Evolutionary conservation across 2,329 filamentous ascomycete genomes (phyloP), one percentile per base, ranked within the genome.

Genomic region (Cercospora sp.): DNA sequence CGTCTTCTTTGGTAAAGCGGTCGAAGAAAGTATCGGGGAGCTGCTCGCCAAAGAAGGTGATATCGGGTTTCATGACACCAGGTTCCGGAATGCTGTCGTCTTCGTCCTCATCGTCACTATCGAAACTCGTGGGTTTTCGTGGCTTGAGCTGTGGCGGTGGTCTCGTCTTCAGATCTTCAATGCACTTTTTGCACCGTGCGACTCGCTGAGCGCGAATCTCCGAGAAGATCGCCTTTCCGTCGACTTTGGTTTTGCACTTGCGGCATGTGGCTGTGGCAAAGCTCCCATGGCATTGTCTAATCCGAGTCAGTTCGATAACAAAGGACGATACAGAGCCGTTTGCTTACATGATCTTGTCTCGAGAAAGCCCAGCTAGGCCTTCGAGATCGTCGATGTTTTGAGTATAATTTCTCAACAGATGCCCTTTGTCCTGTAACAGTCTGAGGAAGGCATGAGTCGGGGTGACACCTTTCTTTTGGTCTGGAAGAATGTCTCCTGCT

Each of bases 21-120:
- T 87, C 84, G 66, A 91, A 91, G 80, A 99, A 99, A 72, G 88
- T 87, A 73, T 92, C 89, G 0, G 94, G 94, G 1, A 99, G 89
- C 61, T 89, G 86, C 81, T 99, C 95, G 73, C 94, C 94, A 76
- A 98, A 98, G 83, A 99, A 98, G 58, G 93, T 98, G 77, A 99
- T 98, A 81, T 98, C 94, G 8, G 95, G 95, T 85, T 87, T 97
- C 93, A 96, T 96, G 77, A 96, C 89, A 66, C 92, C 93, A 2
- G 89, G 87, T 59, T 86, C 84, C 2, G 89, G 88, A 45, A 91
- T 87, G 72, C 89, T 85, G 76, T 90, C 88, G 65, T 88, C 86
- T 45, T 87, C 86, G 3, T 83, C 84, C 63, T 86, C 86, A 42
- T 85, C 81, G 64, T 84, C 85, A 30, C 84, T 84, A 16, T 72